A percentile compares a stretch with the other conserved stretches of the same genome.
Conservation (phyloP, 176 grass and related monocot genomes). For the Tillandsia fasciculata region DNA sequence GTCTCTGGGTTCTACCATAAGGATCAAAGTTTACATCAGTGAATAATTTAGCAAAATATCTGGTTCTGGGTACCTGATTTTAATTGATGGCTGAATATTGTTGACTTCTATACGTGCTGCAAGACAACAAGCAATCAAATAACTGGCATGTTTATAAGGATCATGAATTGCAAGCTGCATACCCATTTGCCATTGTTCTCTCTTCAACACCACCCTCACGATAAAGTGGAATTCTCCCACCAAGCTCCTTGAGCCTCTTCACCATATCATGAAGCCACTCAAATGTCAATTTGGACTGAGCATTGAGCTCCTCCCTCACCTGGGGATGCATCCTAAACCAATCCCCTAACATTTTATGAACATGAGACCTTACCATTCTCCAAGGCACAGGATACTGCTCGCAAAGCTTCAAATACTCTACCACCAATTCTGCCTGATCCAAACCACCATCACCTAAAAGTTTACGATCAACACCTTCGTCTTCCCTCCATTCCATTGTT, state of each 20-base stretch:
- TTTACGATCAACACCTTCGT: conserved; percentile 34
- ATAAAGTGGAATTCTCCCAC: conserved; percentile 48
- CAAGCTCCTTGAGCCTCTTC: conserved; percentile 62
- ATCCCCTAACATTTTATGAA: conserved; percentile 89
- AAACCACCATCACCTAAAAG: conserved; percentile 17
- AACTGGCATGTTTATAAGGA: background rate
- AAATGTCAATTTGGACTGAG: conserved; percentile 64
- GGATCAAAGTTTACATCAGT: background rate
- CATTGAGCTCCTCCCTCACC: conserved; percentile 83
- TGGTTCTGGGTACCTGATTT: background rate
- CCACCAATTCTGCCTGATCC: conserved; percentile 66
- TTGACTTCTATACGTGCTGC: background rate
- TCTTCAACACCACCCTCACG: conserved; percentile 9
- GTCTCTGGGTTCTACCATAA: background rate
- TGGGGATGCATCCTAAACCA: conserved; percentile 85
- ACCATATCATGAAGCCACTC: conserved; percentile 87
- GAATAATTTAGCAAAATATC: background rate
- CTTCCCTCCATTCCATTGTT: conserved; percentile 59
- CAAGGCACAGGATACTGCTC: conserved; percentile 91
- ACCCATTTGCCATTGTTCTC: background rate
- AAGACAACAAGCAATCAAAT: background rate
- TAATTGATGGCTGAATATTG: background rate
- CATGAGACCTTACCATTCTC: conserved; percentile 90
- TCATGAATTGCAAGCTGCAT: conserved; percentile 29
- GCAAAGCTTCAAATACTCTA: conserved; percentile 81